phyloP scores from a whole-genome alignment of 208 protist genomes.

The Crithidia fasciculata region DNA sequence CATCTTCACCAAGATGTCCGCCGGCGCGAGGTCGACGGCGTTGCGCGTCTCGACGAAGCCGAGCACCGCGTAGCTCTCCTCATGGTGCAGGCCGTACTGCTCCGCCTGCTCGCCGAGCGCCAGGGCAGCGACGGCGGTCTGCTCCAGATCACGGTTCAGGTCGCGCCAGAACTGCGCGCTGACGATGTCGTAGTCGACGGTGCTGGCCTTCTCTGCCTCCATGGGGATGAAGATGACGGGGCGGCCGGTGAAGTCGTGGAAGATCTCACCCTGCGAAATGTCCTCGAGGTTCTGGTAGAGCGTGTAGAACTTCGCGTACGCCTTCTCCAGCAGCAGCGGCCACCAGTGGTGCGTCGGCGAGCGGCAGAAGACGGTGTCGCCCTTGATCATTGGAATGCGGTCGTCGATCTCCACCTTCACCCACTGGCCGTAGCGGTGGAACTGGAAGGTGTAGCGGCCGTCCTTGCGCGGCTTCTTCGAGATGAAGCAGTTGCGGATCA shows the following conservation, averaged over 20 bases:
- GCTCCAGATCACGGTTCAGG: constrained; percentile 41
- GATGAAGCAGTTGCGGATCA: constrained; percentile 63
- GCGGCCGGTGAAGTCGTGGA: constrained; percentile 67
- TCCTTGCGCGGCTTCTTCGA: constrained; percentile 58
- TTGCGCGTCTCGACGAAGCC: constrained; percentile 51
- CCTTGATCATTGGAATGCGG: constrained; percentile 62
- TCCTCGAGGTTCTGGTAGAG: constrained; percentile 67
- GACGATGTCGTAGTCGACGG: constrained; percentile 55
- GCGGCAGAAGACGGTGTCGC: constrained; percentile 61
- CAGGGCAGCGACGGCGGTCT: constrained; percentile 54
- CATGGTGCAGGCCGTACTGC: constrained; percentile 53
- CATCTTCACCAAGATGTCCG: constrained; percentile 72
- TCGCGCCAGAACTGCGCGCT: constrained; percentile 67
- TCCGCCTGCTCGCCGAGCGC: constrained; percentile 47
- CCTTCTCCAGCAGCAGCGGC: constrained; percentile 74
- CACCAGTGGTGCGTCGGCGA: constrained; percentile 75
- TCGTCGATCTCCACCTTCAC: constrained; percentile 66
- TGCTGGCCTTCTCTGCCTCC: constrained; percentile 45
- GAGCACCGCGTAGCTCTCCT: constrained; percentile 68
- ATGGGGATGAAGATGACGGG: constrained; percentile 58
- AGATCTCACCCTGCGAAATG: constrained; percentile 60
- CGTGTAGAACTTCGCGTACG: constrained; percentile 88
- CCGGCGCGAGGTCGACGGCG: constrained; percentile 40
- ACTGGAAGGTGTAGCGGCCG: constrained; percentile 69
- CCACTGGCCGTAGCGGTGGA: constrained; percentile 70